phyloP scores from a whole-genome alignment of 2,329 filamentous ascomycete species.

The Ophiostoma himal-ulmi region DNA sequence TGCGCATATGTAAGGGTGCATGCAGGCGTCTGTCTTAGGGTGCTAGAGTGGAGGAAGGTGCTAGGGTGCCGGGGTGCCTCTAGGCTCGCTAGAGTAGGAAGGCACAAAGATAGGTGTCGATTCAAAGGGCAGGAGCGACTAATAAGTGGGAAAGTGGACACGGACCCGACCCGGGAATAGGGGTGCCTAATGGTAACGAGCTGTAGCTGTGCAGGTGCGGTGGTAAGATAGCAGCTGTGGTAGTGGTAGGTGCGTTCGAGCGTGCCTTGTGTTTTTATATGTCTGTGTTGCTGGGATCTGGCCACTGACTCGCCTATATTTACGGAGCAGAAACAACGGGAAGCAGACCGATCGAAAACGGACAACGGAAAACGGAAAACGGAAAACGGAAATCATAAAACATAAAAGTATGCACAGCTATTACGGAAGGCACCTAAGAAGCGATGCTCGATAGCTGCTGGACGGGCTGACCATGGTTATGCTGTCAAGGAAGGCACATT shows the following conservation, averaged over 20 bases:
- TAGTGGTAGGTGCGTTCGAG: not conserved
- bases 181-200: constrained; percentile 1
- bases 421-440: no score
- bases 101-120: not conserved
- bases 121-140: not conserved
- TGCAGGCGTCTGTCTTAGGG: constrained; percentile 1
- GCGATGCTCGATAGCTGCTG: not conserved
- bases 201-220: not conserved
- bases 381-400: no score
- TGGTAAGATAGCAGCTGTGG: not conserved
- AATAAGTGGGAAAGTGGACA: constrained; percentile 9
- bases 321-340: not conserved
- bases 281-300: constrained; percentile 5
- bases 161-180: constrained; percentile 8
- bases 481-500: not conserved
- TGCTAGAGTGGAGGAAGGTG: not conserved
- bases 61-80: not conserved
- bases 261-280: constrained; percentile 6
- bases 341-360: not conserved
- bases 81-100: no score
- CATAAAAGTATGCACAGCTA: not conserved
- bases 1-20: constrained; percentile 11
- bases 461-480: not conserved
- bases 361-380: no score
- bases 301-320: not conserved